phyloP scores from a whole-genome alignment of 148 eudicot genomes.

The Amaranthus hypochondriacus region DNA sequence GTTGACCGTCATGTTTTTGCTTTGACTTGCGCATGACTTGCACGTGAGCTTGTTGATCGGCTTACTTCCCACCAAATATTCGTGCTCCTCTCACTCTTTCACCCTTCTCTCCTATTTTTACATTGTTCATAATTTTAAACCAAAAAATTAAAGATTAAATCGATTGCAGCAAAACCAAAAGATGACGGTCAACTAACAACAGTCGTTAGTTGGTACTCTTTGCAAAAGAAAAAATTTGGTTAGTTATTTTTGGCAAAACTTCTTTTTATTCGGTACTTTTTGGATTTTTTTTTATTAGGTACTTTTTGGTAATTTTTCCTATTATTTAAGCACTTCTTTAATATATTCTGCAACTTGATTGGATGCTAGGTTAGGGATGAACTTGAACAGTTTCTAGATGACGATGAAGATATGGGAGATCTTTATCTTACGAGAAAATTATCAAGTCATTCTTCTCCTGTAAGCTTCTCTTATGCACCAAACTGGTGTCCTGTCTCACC shows the following conservation, averaged over 20 bases:
- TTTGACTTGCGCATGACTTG: no score
- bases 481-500: conserved; percentile 60
- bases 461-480: conserved; percentile 28
- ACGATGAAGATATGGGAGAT: conserved; percentile 83
- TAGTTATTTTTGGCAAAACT: no score
- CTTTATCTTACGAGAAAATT: conserved; percentile 68
- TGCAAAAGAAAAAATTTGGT: no score
- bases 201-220: no score
- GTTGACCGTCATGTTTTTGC: no score
- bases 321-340: not conserved
- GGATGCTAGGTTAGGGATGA: conserved; percentile 65
- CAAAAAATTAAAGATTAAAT: not conserved
- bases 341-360: conserved; percentile 1
- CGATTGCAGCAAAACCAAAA: no score
- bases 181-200: no score
- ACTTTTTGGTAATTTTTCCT: not conserved
- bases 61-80: no score
- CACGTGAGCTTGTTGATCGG: no score
- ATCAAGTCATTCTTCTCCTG: conserved; percentile 36
- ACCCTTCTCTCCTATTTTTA: not conserved
- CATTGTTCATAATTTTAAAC: no score
- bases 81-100: no score
- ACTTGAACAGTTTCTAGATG: conserved; percentile 79
- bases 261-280: not conserved
- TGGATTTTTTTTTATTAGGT: not conserved